Evolutionary conservation across 345 rosid genomes (phyloP).

Genomic region (Eucalyptus regnans): DNA sequence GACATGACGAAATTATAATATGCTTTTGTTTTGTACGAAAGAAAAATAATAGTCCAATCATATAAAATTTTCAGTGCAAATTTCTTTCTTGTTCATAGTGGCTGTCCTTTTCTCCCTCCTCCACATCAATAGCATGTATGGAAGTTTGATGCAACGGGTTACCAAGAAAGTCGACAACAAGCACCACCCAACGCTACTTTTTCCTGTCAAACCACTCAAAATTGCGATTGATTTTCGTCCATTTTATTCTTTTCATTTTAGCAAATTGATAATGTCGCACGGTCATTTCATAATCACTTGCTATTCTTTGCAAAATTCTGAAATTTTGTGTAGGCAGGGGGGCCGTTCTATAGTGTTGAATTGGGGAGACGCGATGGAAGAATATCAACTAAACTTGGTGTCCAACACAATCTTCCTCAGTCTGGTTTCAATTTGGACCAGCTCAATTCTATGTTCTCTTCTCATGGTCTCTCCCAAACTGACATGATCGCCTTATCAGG

Average conservation of each 20-base stretch:
- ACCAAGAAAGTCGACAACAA: not conserved
- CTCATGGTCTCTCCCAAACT: slow-evolving; percentile 52
- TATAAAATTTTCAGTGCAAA: not conserved
- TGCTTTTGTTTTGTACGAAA: not conserved
- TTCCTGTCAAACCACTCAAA: not conserved
- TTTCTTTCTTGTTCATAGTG: not conserved
- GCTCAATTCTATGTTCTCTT: slow-evolving; percentile 52
- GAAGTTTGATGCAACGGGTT: not conserved
- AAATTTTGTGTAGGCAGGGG: slow-evolving; percentile 49
- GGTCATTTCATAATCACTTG: not conserved
- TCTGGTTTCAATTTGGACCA: slow-evolving; percentile 50
- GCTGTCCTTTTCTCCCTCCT: not conserved
- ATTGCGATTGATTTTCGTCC: not conserved
- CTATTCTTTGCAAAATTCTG: not conserved
- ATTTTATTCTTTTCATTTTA: not conserved
- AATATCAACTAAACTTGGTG: slow-evolving; percentile 54
- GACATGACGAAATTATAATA: not conserved
- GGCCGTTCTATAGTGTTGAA: slow-evolving; percentile 68
- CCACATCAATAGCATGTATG: not conserved
- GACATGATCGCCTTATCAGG: slow-evolving; percentile 92
- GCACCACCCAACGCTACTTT: not conserved
- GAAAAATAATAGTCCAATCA: not conserved
- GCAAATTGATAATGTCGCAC: not conserved
- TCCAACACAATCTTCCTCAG: slow-evolving; percentile 44
- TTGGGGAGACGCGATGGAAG: slow-evolving; percentile 76